A percentile compares a stretch with the other conserved stretches of the same genome.
These are phyloP conservation scores for Iris macrosiphon DNA, from an alignment of 106 monocot species.

Conservation along the genomic window DNA sequence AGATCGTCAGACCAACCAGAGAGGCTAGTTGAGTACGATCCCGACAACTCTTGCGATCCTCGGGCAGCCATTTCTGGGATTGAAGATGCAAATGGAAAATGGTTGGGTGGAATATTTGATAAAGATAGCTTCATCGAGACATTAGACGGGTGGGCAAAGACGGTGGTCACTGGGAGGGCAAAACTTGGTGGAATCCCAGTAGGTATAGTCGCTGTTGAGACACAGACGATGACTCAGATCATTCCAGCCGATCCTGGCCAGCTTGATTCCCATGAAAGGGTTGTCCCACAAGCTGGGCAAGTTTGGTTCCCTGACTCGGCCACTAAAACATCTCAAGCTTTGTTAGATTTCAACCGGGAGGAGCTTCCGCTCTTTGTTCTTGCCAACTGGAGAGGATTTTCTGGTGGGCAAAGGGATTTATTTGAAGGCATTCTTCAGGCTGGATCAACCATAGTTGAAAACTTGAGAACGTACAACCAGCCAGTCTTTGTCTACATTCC, in stretches of 20 bases:
- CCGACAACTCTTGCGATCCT: constrained; percentile 89
- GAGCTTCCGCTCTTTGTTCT: constrained; percentile 91
- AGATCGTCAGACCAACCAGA: constrained; percentile 62
- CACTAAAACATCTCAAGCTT: constrained; percentile 87
- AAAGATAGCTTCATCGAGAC: constrained; percentile 88
- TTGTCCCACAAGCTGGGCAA: constrained; percentile 95
- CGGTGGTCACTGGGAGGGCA: constrained; percentile 90
- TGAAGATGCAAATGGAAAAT: constrained; percentile 41
- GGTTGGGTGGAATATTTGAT: constrained; percentile 95
- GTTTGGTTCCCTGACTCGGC: constrained; percentile 99
- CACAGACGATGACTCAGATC: constrained; percentile 88
- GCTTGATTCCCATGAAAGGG: constrained; percentile 88
- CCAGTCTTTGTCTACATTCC: constrained; percentile 99
- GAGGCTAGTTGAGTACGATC: constrained; percentile 67
- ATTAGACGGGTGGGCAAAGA: constrained; percentile 96
- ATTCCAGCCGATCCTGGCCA: constrained; percentile 98
- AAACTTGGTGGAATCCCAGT: constrained; percentile 97
- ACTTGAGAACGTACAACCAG: constrained; percentile 83
- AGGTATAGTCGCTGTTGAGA: constrained; percentile 93
- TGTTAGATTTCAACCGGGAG: constrained; percentile 91
- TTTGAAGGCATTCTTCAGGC: constrained; percentile 99
- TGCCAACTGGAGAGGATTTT: constrained; percentile 98
- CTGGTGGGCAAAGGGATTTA: constrained; percentile 95
- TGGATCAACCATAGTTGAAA: constrained; percentile 94
- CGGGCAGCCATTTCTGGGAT: constrained; percentile 77